phyloP scores from a whole-genome alignment of 805 yeast genomes.

The Cyberlindnera xylosilytica region DNA sequence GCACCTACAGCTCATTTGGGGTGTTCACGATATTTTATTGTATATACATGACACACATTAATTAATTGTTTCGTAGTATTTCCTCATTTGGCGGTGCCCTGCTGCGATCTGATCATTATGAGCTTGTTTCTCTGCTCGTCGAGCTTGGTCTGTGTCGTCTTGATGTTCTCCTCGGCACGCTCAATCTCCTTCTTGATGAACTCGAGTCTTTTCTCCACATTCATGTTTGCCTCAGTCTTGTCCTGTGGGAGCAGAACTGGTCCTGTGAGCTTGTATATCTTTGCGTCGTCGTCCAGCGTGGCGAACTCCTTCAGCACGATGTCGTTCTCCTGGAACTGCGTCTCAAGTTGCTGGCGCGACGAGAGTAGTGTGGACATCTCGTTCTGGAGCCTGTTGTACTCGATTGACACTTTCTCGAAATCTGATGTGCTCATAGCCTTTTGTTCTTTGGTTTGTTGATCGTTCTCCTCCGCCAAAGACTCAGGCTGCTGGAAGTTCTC shows the following conservation, averaged over 20 bases:
- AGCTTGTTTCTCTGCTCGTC: slow-evolving; percentile 58
- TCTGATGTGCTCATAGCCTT: slow-evolving; percentile 33
- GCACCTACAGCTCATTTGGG: no score
- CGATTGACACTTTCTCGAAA: slow-evolving; percentile 42
- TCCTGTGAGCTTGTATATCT: slow-evolving; percentile 86
- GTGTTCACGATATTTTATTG: no score
- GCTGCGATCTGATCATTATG: slow-evolving; percentile 40
- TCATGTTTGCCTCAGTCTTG: slow-evolving; percentile 71
- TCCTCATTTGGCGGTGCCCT: background rate
- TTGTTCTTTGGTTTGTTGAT: slow-evolving; percentile 1
- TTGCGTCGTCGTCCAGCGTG: slow-evolving; percentile 59
- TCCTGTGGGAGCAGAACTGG: slow-evolving; percentile 92
- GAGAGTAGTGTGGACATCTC: slow-evolving; percentile 51
- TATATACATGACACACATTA: background rate
- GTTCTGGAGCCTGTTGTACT: slow-evolving; percentile 44
- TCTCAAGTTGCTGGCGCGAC: slow-evolving; percentile 83
- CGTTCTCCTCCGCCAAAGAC: no score
- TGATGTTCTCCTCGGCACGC: slow-evolving; percentile 71
- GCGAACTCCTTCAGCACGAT: slow-evolving; percentile 84
- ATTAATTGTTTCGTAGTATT: no score
- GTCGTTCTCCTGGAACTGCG: slow-evolving; percentile 90
- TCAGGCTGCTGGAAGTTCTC: no score
- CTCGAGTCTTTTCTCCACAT: slow-evolving; percentile 86
- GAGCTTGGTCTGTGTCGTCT: slow-evolving; percentile 49
- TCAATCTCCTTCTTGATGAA: slow-evolving; percentile 77